Evolutionary conservation across 306 rosid genomes (phyloP).

Genomic region (Pyrus bretschneideri): DNA sequence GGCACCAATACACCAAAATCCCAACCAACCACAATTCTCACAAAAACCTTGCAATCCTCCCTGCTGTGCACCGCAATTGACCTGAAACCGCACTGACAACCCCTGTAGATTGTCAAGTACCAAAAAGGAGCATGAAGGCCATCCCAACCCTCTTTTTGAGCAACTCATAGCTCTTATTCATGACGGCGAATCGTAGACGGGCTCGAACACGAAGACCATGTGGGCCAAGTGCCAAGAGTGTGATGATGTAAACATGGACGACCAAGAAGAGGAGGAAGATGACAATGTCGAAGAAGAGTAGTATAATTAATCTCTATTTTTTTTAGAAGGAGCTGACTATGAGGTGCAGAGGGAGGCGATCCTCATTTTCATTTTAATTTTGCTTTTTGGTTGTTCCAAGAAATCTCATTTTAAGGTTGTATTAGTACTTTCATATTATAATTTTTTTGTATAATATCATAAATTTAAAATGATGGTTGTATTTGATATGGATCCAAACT

Average conservation of each 20-base stretch:
- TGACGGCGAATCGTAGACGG: constrained; percentile 55
- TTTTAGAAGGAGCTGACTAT: constrained; percentile 59
- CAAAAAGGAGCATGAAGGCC: constrained; percentile 44
- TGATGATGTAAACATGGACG: constrained; percentile 67
- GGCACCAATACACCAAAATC: constrained; percentile 15
- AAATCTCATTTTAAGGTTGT: too few relatives aligned
- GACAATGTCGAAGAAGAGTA: constrained; percentile 19
- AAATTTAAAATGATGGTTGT: too few relatives aligned
- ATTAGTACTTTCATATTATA: too few relatives aligned
- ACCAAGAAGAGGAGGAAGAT: constrained; percentile 45
- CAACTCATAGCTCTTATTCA: constrained; percentile 78
- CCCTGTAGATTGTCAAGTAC: constrained; percentile 43
- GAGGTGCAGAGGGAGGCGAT: constrained; percentile 72
- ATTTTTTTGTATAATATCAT: too few relatives aligned
- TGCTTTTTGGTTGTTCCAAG: too few relatives aligned
- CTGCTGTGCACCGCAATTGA: constrained; percentile 70
- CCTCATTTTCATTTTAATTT: too few relatives aligned
- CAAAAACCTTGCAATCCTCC: constrained; percentile 35
- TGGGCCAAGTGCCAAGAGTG: constrained; percentile 83
- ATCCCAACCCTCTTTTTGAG: constrained; percentile 55
- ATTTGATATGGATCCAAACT: too few relatives aligned
- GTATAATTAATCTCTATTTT: background rate
- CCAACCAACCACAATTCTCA: constrained; percentile 73
- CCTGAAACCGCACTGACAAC: constrained; percentile 44
- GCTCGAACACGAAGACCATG: constrained; percentile 81